Evolutionary conservation across 1,284 basidiomycete species (phyloP).

Genomic region (Leccinum subrobustum): DNA sequence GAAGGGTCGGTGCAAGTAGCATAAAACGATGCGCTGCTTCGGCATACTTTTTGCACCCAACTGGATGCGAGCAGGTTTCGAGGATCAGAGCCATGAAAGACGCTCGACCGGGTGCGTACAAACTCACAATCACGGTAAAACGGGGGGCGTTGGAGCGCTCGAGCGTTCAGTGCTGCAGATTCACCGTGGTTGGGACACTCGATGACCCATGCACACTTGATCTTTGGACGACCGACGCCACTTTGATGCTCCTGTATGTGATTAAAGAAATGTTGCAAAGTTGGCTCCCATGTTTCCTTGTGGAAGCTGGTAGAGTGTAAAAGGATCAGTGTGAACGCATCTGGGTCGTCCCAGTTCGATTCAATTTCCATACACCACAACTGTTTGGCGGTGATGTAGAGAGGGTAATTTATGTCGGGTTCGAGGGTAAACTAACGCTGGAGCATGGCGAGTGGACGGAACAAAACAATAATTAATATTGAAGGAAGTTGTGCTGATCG

Average conservation of each 20-base stretch:
- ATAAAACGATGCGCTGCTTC: slow-evolving; percentile 54
- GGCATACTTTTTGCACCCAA: slow-evolving; percentile 61
- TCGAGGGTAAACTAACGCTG: slow-evolving; percentile 22
- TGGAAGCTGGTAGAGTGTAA: slow-evolving; percentile 66
- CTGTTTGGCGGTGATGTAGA: slow-evolving; percentile 54
- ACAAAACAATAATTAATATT: neutral
- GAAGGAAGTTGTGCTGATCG: too few relatives aligned
- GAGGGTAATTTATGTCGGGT: slow-evolving; percentile 41
- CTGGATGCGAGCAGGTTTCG: slow-evolving; percentile 30
- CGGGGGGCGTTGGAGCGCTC: slow-evolving; percentile 38
- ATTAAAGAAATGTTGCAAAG: slow-evolving; percentile 33
- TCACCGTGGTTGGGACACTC: slow-evolving; percentile 56
- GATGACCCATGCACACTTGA: slow-evolving; percentile 51
- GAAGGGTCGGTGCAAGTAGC: slow-evolving; percentile 36
- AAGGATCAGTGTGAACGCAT: slow-evolving; percentile 52
- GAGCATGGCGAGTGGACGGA: slow-evolving; percentile 14
- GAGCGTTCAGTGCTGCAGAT: slow-evolving; percentile 42
- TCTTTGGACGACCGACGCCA: slow-evolving; percentile 30
- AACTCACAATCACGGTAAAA: slow-evolving; percentile 46
- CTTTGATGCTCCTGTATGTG: slow-evolving; percentile 17
- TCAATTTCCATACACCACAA: slow-evolving; percentile 46
- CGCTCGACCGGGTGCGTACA: neutral
- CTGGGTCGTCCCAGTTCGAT: slow-evolving; percentile 30
- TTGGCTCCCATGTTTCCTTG: slow-evolving; percentile 67
- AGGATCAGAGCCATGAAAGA: slow-evolving; percentile 4